Evolutionary conservation across 495 filamentous ascomycete species (phyloP).

Genomic region (Penicillium dipodomyicola): DNA sequence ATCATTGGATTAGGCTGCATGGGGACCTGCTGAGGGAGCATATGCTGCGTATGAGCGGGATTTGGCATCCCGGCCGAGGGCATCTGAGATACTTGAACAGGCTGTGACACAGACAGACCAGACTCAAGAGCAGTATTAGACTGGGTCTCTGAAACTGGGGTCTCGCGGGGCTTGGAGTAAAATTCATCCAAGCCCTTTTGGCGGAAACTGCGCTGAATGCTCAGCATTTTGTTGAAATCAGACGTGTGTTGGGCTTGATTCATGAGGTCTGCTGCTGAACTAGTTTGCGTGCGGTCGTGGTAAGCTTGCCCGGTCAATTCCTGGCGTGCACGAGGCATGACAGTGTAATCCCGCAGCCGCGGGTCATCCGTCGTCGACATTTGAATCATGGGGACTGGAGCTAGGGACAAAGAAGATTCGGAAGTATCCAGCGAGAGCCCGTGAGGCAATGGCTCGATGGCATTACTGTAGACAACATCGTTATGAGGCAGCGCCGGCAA

Average conservation of each 20-base stretch:
- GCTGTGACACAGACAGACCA: conserved; percentile 47
- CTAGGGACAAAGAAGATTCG: conserved; percentile 55
- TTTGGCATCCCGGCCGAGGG: conserved; percentile 39
- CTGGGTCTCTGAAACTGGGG: conserved; percentile 53
- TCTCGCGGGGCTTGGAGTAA: conserved; percentile 76
- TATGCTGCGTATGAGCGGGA: conserved; percentile 37
- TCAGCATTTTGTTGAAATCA: conserved; percentile 83
- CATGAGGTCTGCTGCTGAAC: conserved; percentile 76
- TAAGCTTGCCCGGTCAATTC: conserved; percentile 87
- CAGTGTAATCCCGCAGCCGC: conserved; percentile 75
- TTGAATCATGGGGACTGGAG: conserved; percentile 82
- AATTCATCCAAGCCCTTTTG: conserved; percentile 71
- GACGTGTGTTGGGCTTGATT: conserved; percentile 85
- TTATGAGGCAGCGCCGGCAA: conserved; percentile 59
- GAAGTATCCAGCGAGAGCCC: conserved; percentile 66
- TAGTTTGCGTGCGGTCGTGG: conserved; percentile 79
- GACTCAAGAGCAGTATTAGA: conserved; percentile 51
- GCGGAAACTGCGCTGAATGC: conserved; percentile 70
- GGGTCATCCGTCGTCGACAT: conserved; percentile 74
- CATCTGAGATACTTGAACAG: conserved; percentile 44
- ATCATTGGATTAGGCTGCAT: conserved; percentile 34
- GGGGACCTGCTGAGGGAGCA: conserved; percentile 38
- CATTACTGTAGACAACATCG: conserved; percentile 81
- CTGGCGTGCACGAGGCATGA: conserved; percentile 80
- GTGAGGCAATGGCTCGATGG: conserved; percentile 62